Evolutionary conservation across 768 basidiomycete genomes (phyloP).

Genomic region (Phlegmacium glaucopus): DNA sequence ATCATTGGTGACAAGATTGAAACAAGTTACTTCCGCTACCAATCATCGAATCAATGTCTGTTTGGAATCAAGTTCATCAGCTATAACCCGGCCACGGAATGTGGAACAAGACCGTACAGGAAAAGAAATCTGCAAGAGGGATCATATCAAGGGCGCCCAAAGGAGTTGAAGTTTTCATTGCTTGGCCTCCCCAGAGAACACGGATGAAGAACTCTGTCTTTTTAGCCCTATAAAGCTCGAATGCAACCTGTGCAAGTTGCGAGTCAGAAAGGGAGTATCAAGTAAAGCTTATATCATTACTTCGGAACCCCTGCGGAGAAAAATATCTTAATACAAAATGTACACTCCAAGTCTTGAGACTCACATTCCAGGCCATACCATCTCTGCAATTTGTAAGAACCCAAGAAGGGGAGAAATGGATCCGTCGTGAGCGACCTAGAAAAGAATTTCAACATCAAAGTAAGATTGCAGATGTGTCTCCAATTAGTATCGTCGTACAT

Average conservation of each 20-base stretch:
- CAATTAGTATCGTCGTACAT: slow-evolving; percentile 22
- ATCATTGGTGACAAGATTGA: slow-evolving; percentile 23
- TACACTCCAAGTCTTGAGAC: slow-evolving; percentile 1
- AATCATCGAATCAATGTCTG: slow-evolving; percentile 39
- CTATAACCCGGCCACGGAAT: not conserved
- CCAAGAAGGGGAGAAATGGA: slow-evolving; percentile 48
- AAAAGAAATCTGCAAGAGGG: slow-evolving; percentile 36
- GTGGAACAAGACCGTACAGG: slow-evolving; percentile 30
- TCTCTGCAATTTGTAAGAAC: slow-evolving; percentile 43
- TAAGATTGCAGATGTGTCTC: not conserved
- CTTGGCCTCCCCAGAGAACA: slow-evolving; percentile 50
- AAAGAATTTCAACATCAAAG: not conserved
- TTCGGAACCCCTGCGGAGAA: slow-evolving; percentile 39
- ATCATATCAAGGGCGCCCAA: slow-evolving; percentile 46
- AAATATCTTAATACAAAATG: not conserved
- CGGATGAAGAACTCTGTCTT: slow-evolving; percentile 31
- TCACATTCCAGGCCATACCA: slow-evolving; percentile 56
- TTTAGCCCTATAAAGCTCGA: slow-evolving; percentile 37
- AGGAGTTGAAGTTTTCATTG: slow-evolving; percentile 45
- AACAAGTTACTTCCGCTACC: slow-evolving; percentile 33
- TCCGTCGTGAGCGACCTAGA: slow-evolving; percentile 45
- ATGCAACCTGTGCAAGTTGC: slow-evolving; percentile 28
- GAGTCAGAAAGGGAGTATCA: not conserved
- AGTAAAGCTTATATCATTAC: slow-evolving; percentile 9
- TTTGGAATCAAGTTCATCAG: not conserved